Evolutionary conservation across 768 basidiomycete species (phyloP), one percentile per base, ranked within the genome.

Genomic region (Leccinum barrowsii): DNA sequence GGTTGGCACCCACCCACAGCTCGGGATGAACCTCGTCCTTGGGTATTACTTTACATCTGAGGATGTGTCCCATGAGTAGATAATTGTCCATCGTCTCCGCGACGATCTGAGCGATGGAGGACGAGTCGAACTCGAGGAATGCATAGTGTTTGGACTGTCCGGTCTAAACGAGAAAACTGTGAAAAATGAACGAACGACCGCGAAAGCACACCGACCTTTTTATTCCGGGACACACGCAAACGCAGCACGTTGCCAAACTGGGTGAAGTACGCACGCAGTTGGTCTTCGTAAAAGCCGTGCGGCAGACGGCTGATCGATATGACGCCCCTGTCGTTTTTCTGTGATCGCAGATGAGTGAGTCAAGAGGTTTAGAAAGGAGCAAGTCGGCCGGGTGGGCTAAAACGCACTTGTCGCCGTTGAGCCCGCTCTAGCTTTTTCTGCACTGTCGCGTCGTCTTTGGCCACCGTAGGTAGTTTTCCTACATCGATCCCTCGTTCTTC

Each of bases 41-140:
- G 42, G 97, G 93, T 59, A 98, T 85, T 53, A 94, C 73, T 74
- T 92, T 90, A 78, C 96, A 98, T 47, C 83, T 85, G 56, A 99
- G 80, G 62, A 99, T 89, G 70, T 97, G 96, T 7, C 96, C 95
- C 81, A 90, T 84, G 62, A 99, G 80, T 40, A 99, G 82, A 74
- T 98, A 99, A 77, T 97, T 98, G 80, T 99, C 86, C 97, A 98
- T 98, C 48, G 96, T 98, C 68, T 98, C 97, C 2, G 91, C 89
- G 7, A 97, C 97, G 61, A 99, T 98, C 68, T 94, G 77, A 0
- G 97, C 95, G 30, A 98, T 94, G 0, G 88, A 81, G 19, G 85
- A 82, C 46, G 92, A 94, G 55, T 87, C 85, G 72, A 99, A 97
- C 74, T 98, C 96, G 67, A 99, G 80, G 78, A 96, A 98, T 3